Conservation (phyloP, 108 stramenopile species). For the Nitzschia palea region DNA sequence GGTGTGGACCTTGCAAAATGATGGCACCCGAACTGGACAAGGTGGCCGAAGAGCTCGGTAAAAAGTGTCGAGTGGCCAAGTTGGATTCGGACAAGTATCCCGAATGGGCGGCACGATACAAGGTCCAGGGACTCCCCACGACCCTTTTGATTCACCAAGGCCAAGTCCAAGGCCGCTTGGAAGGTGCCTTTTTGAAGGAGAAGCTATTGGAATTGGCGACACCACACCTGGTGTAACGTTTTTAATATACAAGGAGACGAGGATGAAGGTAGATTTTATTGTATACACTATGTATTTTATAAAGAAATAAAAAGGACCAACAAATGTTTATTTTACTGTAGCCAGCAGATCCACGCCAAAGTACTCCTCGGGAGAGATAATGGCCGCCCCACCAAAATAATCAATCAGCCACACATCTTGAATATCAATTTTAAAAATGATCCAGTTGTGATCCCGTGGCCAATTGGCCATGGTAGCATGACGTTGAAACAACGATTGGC, state of each 20-base stretch:
- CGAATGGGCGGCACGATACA: slow-evolving; percentile 46
- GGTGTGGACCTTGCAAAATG: slow-evolving; percentile 91
- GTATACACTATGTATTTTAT: too few species aligned
- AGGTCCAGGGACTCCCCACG: slow-evolving; percentile 61
- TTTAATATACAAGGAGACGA: too few species aligned
- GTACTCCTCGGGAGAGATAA: slow-evolving; percentile 46
- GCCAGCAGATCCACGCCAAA: slow-evolving; percentile 18
- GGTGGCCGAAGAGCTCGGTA: slow-evolving; percentile 63
- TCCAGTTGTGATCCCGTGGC: slow-evolving; percentile 62
- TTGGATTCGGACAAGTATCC: slow-evolving; percentile 78
- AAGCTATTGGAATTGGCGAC: slow-evolving; percentile 52
- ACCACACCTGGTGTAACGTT: neutral
- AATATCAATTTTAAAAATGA: slow-evolving; percentile 50
- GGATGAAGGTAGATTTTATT: too few species aligned
- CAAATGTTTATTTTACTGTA: too few species aligned
- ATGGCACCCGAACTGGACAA: slow-evolving; percentile 67
- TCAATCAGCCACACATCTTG: slow-evolving; percentile 69
- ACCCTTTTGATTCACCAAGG: slow-evolving; percentile 57
- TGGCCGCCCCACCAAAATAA: slow-evolving; percentile 66
- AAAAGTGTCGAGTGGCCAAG: slow-evolving; percentile 69
- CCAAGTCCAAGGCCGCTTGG: slow-evolving; percentile 64
- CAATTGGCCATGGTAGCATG: slow-evolving; percentile 54
- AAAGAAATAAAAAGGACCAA: too few species aligned
- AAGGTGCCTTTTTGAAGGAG: slow-evolving; percentile 79
- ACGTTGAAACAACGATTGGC: slow-evolving; percentile 43